Percentiles rank a stretch among this genome's conserved stretches.
These are phyloP conservation scores for Delitschia confertaspora DNA, from an alignment of 495 filamentous ascomycete genomes.

Conservation along the genomic window DNA sequence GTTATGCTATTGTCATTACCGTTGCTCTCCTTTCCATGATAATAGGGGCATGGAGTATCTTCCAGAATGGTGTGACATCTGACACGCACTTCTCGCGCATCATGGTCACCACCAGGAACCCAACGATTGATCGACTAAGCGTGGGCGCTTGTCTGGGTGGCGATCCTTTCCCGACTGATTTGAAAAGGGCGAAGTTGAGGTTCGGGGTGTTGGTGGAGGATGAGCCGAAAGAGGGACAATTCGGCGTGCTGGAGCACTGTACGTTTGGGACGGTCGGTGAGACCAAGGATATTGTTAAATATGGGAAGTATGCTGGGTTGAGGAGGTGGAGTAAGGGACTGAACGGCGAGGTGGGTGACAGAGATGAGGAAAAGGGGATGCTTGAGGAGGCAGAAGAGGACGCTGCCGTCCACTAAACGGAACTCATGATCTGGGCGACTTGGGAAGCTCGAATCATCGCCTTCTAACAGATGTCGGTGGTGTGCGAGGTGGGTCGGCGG, in stretches of 20 bases:
- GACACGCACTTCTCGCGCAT: constrained; percentile 39
- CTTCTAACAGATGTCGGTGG: too few species aligned
- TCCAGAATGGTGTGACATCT: constrained; percentile 34
- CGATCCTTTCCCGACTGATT: constrained; percentile 35
- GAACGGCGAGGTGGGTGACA: constrained; percentile 12
- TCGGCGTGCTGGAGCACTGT: constrained; percentile 24
- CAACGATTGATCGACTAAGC: constrained; percentile 32
- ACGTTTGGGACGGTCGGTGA: constrained; percentile 24
- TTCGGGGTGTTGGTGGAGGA: constrained; percentile 34
- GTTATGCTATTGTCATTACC: constrained; percentile 34
- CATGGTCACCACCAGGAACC: constrained; percentile 38
- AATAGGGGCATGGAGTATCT: constrained; percentile 30
- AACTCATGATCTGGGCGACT: too few species aligned
- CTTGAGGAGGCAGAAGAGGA: constrained; percentile 1
- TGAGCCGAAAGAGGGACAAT: constrained; percentile 15
- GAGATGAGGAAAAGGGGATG: constrained; percentile 15
- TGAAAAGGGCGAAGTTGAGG: constrained; percentile 31
- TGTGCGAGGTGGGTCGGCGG: too few species aligned
- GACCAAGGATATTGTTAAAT: constrained; percentile 24
- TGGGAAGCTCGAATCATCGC: too few species aligned
- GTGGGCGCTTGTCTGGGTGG: constrained; percentile 37
- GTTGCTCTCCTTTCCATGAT: constrained; percentile 29
- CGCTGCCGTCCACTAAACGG: too few species aligned
- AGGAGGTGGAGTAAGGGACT: constrained; percentile 16
- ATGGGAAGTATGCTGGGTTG: constrained; percentile 29